Base-by-base conservation (phyloP, 164 flowering plant species). In the Chloranthus sessilifolius region DNA sequence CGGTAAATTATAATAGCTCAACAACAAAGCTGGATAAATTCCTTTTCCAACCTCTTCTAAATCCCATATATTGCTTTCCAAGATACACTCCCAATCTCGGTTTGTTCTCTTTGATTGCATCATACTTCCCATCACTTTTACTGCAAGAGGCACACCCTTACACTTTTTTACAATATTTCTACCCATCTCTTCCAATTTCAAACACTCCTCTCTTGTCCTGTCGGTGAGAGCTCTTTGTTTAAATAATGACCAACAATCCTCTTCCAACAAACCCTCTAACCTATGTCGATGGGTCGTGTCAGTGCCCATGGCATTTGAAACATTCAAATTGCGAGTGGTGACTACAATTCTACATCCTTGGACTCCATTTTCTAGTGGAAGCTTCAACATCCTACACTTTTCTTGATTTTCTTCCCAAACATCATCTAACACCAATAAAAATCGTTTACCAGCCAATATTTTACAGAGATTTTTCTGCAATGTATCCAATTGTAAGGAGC, bases 311-410 rank as follows among this genome's bases (percentile, higher is more conserved):
- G 4, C 28, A 6, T 2, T 5, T 3, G 54, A 22, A 12, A 42
- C 38, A 15, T 30, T 8, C 7, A 20, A 2, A 21, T 8, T 39
- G 22, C 47, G 40, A 49, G 47, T 57, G 7, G 61, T 57, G 16
- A 57, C 54, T 26, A 57, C 20, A 9, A 57, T 39, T 30, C 17
- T 57, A 25, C 61, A 48, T 29, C 53, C 47, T 15, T 21, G n/a
- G 5, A 3, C 38, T 0, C 60, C 43, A 35, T 33, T 37, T 26
- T 17, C 5, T 7, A 56, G 16, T 5, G 36, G 37, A 15, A 7
- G 20, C 15, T 5, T 11, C 26, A 50, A 24, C n/a, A 2, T 21
- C 29, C 24, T 21, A 29, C 54, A 37, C 54, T 50, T 35, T 12
- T 24, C 40, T 22, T 15, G 6, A 17, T 41, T 36, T 8, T 53